Percentiles rank a stretch among this genome's conserved stretches.
Conservation (phyloP, 1,284 basidiomycete genomes). For the Leccinum ponderosum region DNA sequence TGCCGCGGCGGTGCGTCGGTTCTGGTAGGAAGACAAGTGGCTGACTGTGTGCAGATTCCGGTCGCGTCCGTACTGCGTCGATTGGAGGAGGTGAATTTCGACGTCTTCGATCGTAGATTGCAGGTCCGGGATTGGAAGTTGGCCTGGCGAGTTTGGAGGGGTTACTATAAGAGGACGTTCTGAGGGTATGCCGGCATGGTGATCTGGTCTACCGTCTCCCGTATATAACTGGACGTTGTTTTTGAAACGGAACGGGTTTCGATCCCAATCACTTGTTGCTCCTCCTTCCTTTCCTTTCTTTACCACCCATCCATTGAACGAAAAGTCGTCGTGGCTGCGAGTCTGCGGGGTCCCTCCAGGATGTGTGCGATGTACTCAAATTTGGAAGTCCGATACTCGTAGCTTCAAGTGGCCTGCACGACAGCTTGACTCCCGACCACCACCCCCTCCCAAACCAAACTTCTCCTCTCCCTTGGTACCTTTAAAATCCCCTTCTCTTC, state of each 20-base stretch:
- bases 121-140: constrained; percentile 83
- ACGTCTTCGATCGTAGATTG: constrained; percentile 75
- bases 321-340: constrained; percentile 22
- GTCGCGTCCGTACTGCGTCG: constrained; percentile 71
- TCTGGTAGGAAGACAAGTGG: constrained; percentile 9
- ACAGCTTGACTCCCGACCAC: constrained; percentile 37
- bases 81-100: constrained; percentile 79
- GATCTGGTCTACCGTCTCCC: constrained; percentile 15
- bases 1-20: constrained; percentile 65
- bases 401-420: constrained; percentile 30
- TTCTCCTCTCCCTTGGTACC: constrained; percentile 6
- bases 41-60: constrained; percentile 58
- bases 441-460: constrained; percentile 36
- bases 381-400: constrained; percentile 44
- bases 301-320: background rate
- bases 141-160: constrained; percentile 84
- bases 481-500: background rate
- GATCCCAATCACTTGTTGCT: background rate
- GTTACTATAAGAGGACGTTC: constrained; percentile 61
- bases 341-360: constrained; percentile 33
- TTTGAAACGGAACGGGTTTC: constrained; percentile 6
- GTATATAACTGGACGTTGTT: constrained; percentile 7
- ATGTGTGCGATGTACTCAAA: constrained; percentile 30
- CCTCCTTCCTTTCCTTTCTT: background rate
- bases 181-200: constrained; percentile 40